Evolutionary conservation across 2,329 filamentous ascomycete genomes (phyloP), one percentile per base, ranked within the genome.

Genomic region (Colletotrichum lentis): DNA sequence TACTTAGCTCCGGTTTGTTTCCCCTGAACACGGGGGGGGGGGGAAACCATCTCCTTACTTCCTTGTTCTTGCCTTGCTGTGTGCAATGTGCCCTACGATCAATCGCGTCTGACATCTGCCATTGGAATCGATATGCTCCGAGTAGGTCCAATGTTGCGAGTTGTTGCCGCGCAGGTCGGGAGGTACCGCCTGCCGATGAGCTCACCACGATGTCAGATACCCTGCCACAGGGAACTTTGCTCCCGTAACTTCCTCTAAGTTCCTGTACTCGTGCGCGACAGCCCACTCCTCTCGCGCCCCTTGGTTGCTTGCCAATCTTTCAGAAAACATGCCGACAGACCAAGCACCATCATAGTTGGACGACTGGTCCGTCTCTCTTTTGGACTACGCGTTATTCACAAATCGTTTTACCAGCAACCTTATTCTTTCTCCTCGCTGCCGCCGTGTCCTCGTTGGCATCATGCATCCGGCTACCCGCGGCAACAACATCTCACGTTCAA

Each of bases 1-100:
- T 69, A 66, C 62, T 56, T 69, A 61, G 66, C 62, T 69, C 56
- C 49, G 66, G 43, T 61, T 61, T 68, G 44, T 52, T 52, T 65
- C 22, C 8, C 31, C 31, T 35, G 31, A 35, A 35, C 31, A 35
- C 31, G 53, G 47, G 14, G 53, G 65, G 65, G 59, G 44, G 53
- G 46, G 16, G 53, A 66, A 69, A 20, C 47, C 46, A 46, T 66
- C 58, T 66, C 50, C 44, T 65, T 69, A 35, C n/a, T 62, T 46
- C 27, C 37, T 61, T 56, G n/a, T 12, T n/a, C 20, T n/a, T 41
- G 27, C 4, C 14, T 46, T n/a, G n/a, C 12, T 20, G 5, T 18
- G 0, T 44, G 60, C 31, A 27, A 35, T 35, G 8, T 35, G 8
- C 8, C 31, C 31, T 35, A 7, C 31, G 31, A 10, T 7, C 1